These are phyloP conservation scores for Aciculoconidium aculeatum DNA, from an alignment of 805 yeast species.

Conservation along the genomic window DNA sequence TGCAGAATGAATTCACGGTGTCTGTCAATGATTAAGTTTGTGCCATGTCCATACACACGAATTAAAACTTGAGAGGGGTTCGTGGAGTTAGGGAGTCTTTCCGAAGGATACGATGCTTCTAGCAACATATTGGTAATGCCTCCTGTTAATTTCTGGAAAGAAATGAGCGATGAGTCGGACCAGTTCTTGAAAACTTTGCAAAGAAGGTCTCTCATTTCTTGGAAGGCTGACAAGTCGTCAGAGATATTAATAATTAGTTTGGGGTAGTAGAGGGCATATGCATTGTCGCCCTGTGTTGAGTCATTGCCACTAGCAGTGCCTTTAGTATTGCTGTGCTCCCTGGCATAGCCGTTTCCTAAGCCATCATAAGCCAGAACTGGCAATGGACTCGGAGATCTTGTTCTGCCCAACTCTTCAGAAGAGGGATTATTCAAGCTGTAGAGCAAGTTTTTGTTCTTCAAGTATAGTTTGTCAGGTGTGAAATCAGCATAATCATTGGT, in stretches of 20 bases:
- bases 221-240: conserved; percentile 26
- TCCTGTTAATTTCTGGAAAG: conserved; percentile 46
- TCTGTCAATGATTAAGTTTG: conserved; percentile 65
- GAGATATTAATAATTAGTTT: conserved; percentile 35
- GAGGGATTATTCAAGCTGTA: conserved; percentile 24
- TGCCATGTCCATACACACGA: conserved; percentile 71
- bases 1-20: conserved; percentile 72
- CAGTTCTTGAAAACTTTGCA: conserved; percentile 43
- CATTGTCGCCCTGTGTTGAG: conserved; percentile 1
- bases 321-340: neutral
- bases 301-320: neutral
- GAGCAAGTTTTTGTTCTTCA: conserved; percentile 16
- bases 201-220: conserved; percentile 35
- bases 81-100: conserved; percentile 4
- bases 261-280: conserved; percentile 46
- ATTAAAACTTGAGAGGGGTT: conserved; percentile 43
- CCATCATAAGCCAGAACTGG: conserved; percentile 1
- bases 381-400: conserved; percentile 3
- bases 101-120: conserved; percentile 33
- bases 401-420: conserved; percentile 13
- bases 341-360: neutral
- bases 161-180: conserved; percentile 21
- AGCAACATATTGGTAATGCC: conserved; percentile 61
- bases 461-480: conserved; percentile 12
- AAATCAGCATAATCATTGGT: conserved; percentile 10